Base-by-base conservation (phyloP, 2,329 filamentous ascomycete species). In the Talaromyces sp. region DNA sequence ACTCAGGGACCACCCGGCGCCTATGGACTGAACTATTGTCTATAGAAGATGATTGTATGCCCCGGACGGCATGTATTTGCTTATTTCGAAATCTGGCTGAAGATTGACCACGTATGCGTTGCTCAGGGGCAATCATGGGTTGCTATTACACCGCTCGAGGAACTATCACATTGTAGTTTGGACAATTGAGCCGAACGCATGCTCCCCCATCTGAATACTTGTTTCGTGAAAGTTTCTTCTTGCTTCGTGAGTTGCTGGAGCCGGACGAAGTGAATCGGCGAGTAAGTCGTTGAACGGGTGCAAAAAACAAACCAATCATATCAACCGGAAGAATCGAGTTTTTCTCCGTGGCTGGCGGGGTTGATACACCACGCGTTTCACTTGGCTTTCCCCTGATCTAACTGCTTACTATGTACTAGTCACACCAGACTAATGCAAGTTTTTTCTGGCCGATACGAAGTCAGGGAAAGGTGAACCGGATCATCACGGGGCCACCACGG, bases 331-430 rank as follows among this genome's bases (percentile, higher is more conserved):
- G 33, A 56, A 56, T 56, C 52, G 33, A 56, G 31, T 37, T 56
- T 14, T 56, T 22, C 52, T 37, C 52, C 33, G 52, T 56, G 52
- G 52, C 52, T 52, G 47, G 47, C 47, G 47, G 22, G 47, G 47
- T 13, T 62, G 61, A 63, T 45, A 63, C 61, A 57, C 41, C 54
- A 52, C 39, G 35, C 61, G 61, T 63, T 63, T 63, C 61, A 63
- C 61, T 57, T 57, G 50, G 60, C 59, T 41, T 62, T 13, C 47
- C 19, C 9, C 60, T 41, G 43, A 24, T 41, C 43, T 61, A 61
- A 24, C 41, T 37, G 22, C 43, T 47, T 47, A 16, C 43, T 47
- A 48, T 19, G 3, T 11, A 27, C 45, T 48, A 48, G 45, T 48
- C 45, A 48, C 47, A 50, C 27, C 8, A 37, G 31, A 31, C 50